phyloP scores from a whole-genome alignment of 2,329 filamentous ascomycete genomes.

The Lachnellula occidentalis region DNA sequence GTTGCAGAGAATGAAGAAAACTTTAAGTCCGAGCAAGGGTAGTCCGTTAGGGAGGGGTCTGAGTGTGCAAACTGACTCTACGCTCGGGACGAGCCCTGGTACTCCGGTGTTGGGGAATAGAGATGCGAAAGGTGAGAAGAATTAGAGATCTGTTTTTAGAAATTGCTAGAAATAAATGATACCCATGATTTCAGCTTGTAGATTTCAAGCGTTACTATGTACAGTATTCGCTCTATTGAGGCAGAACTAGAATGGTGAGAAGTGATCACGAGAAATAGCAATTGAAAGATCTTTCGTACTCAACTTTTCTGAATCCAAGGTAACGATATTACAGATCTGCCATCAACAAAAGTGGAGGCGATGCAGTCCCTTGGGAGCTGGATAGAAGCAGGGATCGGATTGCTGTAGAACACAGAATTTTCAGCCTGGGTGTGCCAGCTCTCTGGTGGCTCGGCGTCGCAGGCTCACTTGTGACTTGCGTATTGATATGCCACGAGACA shows the following conservation, averaged over 20 bases:
- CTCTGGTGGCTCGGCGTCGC: background rate
- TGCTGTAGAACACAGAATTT: background rate
- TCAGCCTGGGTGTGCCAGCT: background rate
- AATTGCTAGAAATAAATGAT: too few relatives aligned
- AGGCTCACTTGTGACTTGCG: background rate
- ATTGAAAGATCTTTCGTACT: background rate
- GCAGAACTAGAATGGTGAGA: too few relatives aligned
- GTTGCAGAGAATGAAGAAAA: slow-evolving; percentile 22
- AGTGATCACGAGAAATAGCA: too few relatives aligned
- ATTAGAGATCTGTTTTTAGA: background rate
- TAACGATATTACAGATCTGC: too few relatives aligned
- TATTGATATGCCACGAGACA: too few relatives aligned
- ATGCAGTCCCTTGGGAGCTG: background rate
- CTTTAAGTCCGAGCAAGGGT: background rate
- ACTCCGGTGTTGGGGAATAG: slow-evolving; percentile 19
- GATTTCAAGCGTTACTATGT: too few relatives aligned
- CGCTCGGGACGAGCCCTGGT: slow-evolving; percentile 27
- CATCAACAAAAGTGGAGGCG: too few relatives aligned
- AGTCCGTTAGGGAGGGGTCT: slow-evolving; percentile 26
- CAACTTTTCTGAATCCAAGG: too few relatives aligned
- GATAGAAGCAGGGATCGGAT: background rate
- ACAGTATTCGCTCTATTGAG: too few relatives aligned
- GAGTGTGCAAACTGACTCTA: slow-evolving; percentile 28
- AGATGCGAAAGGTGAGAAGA: background rate
- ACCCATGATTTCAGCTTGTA: too few relatives aligned